A percentile compares a stretch with the other conserved stretches of the same genome.
Conservation (phyloP, 75 land plant genomes). For the Pinus tabuliformis region DNA sequence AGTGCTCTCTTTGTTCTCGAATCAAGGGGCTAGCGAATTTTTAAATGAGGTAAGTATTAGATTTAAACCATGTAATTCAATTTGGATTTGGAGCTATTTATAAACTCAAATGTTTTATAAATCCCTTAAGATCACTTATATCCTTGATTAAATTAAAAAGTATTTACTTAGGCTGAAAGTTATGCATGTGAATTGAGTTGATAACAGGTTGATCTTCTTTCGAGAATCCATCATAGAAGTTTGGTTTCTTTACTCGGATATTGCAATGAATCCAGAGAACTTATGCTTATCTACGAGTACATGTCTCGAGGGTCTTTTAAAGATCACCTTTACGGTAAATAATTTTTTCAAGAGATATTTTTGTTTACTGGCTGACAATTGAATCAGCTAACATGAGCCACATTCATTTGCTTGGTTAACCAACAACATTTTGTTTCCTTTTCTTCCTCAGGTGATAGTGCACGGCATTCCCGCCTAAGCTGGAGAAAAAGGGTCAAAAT, state of each 20-base stretch:
- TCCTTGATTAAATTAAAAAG: background rate
- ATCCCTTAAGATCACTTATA: background rate
- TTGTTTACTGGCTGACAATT: too few species aligned
- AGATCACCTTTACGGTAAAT: background rate
- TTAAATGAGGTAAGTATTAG: background rate
- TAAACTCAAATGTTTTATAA: background rate
- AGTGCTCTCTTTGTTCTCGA: background rate
- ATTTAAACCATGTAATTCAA: background rate
- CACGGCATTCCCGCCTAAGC: background rate
- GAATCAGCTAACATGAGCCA: too few species aligned
- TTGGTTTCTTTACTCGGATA: slow-evolving; percentile 22
- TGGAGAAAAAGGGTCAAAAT: background rate
- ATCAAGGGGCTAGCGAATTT: background rate
- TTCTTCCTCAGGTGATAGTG: background rate
- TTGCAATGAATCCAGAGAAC: slow-evolving; percentile 11
- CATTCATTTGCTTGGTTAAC: too few species aligned
- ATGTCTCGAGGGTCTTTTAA: background rate
- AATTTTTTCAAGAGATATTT: too few species aligned
- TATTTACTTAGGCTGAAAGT: background rate
- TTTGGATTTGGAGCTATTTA: background rate
- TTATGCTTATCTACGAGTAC: slow-evolving; percentile 2
- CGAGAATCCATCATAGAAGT: slow-evolving; percentile 28
- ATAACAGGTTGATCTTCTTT: slow-evolving; percentile 23
- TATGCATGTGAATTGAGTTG: background rate
- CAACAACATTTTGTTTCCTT: too few species aligned